A percentile compares a stretch with the other conserved stretches of the same genome.
Evolutionary conservation across 306 rosid genomes (phyloP).

Genomic region (Pachyrhizus erosus): DNA sequence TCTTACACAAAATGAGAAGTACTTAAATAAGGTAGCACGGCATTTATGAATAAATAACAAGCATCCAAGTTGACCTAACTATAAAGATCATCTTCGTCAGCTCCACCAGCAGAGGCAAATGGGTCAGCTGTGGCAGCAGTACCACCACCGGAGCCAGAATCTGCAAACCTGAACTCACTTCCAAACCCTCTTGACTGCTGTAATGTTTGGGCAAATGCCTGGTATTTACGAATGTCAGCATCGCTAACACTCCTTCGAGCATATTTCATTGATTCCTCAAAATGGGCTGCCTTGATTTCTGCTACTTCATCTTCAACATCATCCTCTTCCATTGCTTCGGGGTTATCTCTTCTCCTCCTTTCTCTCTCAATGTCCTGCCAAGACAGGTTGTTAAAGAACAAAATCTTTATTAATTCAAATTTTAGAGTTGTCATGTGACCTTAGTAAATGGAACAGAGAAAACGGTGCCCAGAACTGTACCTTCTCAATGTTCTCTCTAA

Average conservation of each 20-base stretch:
- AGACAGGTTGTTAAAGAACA: neutral
- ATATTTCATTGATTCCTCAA: constrained; percentile 96
- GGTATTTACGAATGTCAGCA: constrained; percentile 96
- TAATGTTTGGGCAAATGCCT: constrained; percentile 93
- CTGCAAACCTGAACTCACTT: constrained; percentile 83
- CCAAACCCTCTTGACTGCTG: constrained; percentile 99
- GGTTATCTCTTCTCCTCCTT: constrained; percentile 82
- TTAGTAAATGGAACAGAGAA: constrained; percentile 30
- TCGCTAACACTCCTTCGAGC: constrained; percentile 97
- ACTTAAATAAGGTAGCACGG: constrained; percentile 32
- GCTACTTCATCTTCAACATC: constrained; percentile 85
- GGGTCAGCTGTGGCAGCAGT: constrained; percentile 64
- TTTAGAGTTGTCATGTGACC: neutral
- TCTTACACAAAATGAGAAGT: constrained; percentile 35
- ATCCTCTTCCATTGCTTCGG: constrained; percentile 97
- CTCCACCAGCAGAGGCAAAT: constrained; percentile 75
- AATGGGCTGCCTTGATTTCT: constrained; percentile 93
- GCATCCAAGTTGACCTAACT: constrained; percentile 51
- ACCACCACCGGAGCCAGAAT: constrained; percentile 46
- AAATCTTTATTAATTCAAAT: neutral
- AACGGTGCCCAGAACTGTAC: constrained; percentile 48
- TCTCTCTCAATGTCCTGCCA: constrained; percentile 90
- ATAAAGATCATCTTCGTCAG: constrained; percentile 96
- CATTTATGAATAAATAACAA: neutral
- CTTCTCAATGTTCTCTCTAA: constrained; percentile 96